Evolutionary conservation across 495 filamentous ascomycete genomes (phyloP).

Genomic region (Trypethelium eluteriae): DNA sequence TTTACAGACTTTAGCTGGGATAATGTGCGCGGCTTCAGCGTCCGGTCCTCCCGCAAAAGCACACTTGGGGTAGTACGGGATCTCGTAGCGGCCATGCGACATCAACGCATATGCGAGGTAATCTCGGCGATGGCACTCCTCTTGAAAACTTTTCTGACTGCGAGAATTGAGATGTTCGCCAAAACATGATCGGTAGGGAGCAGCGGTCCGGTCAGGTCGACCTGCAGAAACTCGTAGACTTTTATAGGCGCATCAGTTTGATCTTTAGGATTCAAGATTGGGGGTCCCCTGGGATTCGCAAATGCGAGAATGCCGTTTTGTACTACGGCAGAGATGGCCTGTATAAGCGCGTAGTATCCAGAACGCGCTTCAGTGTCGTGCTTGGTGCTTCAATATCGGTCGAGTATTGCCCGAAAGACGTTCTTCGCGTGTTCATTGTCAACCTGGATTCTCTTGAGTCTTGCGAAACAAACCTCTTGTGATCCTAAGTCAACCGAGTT

Average conservation of each 20-base stretch:
- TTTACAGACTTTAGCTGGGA: conserved; percentile 4
- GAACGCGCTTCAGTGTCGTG: not conserved
- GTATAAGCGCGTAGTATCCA: not conserved
- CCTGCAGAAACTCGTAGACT: conserved; percentile 1
- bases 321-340: not conserved
- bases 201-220: not conserved
- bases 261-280: not conserved
- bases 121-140: not conserved
- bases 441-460: conserved; percentile 5
- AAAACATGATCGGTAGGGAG: not conserved
- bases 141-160: not conserved
- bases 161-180: not conserved
- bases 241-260: not conserved
- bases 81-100: not conserved
- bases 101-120: not conserved
- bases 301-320: conserved; percentile 2
- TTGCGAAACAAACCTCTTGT: not conserved
- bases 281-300: not conserved
- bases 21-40: not conserved
- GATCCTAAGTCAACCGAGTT: not conserved
- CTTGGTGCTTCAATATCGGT: not conserved
- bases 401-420: not conserved
- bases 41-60: not conserved
- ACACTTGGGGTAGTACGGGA: not conserved
- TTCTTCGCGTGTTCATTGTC: conserved; percentile 1